Conservation (phyloP, 805 yeast genomes). For the Starmerella tilneyi region DNA sequence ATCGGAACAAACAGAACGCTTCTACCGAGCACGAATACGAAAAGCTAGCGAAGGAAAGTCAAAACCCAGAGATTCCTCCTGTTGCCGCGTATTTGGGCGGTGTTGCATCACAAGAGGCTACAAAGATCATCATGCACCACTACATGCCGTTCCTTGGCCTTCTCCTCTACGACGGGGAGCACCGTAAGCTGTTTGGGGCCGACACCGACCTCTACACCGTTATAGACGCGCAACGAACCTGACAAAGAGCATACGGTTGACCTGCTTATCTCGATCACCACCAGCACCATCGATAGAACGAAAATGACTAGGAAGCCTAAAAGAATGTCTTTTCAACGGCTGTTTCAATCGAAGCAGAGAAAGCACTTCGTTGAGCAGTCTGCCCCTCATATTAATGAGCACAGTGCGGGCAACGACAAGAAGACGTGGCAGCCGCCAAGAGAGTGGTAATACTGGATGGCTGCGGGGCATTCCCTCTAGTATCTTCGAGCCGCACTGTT, state of each 20-base stretch:
- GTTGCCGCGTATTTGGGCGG: slow-evolving; percentile 71
- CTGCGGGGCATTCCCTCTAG: too few species aligned
- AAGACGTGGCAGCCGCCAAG: too few species aligned
- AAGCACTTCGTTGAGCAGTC: too few species aligned
- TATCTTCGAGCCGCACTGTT: too few species aligned
- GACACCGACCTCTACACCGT: not conserved
- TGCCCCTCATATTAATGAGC: too few species aligned
- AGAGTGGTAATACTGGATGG: too few species aligned
- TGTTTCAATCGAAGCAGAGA: too few species aligned
- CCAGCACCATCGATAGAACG: too few species aligned
- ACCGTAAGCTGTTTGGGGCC: not conserved
- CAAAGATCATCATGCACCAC: slow-evolving; percentile 67
- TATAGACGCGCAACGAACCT: not conserved
- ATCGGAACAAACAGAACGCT: not conserved
- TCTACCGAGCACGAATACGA: not conserved
- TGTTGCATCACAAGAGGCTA: slow-evolving; percentile 69
- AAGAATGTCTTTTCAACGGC: too few species aligned
- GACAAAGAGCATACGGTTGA: not conserved
- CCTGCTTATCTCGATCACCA: too few species aligned
- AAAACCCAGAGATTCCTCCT: slow-evolving; percentile 40
- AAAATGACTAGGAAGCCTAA: too few species aligned
- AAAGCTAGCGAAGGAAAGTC: not conserved
- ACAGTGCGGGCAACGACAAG: too few species aligned
- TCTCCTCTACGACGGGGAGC: slow-evolving; percentile 61
- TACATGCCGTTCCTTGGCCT: slow-evolving; percentile 67